These are phyloP conservation scores for Ampelomyces quisqualis DNA, from an alignment of 2,329 filamentous ascomycete species.

Conservation along the genomic window DNA sequence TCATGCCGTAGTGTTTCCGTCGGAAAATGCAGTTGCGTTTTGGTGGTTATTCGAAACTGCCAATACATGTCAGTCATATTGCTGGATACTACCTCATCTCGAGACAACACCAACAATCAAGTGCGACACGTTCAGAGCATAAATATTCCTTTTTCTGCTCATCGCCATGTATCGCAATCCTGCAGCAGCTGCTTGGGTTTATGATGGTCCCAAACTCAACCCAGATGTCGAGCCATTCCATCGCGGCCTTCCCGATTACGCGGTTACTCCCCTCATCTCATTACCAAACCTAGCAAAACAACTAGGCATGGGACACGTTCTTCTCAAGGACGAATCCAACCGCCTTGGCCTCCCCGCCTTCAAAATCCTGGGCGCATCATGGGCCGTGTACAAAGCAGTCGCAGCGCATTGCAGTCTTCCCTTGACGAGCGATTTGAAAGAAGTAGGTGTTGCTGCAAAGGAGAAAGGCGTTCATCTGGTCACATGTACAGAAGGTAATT, in stretches of 20 bases:
- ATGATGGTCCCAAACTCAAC: slow-evolving; percentile 13
- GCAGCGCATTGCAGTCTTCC: slow-evolving; percentile 48
- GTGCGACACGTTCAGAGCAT: too few relatives aligned
- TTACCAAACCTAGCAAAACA: slow-evolving; percentile 58
- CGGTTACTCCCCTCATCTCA: slow-evolving; percentile 55
- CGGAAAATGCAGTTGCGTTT: background rate
- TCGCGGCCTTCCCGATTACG: slow-evolving; percentile 57
- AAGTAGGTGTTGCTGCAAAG: slow-evolving; percentile 42
- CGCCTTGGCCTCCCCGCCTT: slow-evolving; percentile 72
- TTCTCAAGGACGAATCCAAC: slow-evolving; percentile 70
- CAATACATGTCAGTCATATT: too few relatives aligned
- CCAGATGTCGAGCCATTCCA: slow-evolving; percentile 54
- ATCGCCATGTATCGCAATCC: slow-evolving; percentile 31
- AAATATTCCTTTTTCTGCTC: too few relatives aligned
- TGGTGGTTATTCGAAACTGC: too few relatives aligned
- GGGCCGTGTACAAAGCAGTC: slow-evolving; percentile 65
- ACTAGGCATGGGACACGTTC: slow-evolving; percentile 55
- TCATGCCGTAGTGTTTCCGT: background rate
- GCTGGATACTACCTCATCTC: too few relatives aligned
- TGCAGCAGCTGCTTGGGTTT: slow-evolving; percentile 26
- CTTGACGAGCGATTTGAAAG: slow-evolving; percentile 46
- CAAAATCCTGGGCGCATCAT: slow-evolving; percentile 79
- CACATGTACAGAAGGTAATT: slow-evolving; percentile 74
- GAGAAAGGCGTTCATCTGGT: slow-evolving; percentile 50
- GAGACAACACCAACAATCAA: too few relatives aligned